Base-by-base conservation (phyloP, 805 yeast species). In the Saccharomycopsis sp. region DNA sequence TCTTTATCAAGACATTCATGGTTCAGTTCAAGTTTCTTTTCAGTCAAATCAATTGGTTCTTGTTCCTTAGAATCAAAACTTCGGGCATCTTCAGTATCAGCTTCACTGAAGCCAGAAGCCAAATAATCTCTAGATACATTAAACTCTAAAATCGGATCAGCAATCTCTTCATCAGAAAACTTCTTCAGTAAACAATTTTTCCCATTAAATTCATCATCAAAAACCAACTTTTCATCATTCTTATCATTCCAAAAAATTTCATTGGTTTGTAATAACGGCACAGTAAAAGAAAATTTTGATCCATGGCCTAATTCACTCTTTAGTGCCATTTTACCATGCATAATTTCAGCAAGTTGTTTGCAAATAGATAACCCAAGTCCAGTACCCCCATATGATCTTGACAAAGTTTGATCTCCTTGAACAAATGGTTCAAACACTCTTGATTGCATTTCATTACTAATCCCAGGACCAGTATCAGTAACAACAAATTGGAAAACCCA, bases 371-470 rank as follows among this genome's bases (percentile, higher is more conserved):
- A 71, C 1, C 98, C 98, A 39, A 90, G 68, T 2, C 97, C 98
- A 0, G 97, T 93, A 53, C 98, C 98, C 47, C 97, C 97, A 58
- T 84, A 81, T 46, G 89, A 85, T 57, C 95, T 72, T 4, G 95
- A 85, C 22, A 87, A 68, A 0, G 96, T 87, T 61, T 88, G 96
- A 58, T 90, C 97, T 43, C 97, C 98, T 65, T 90, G 98, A 16
- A 89, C 88, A 67, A 90, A 90, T 1, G 97, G 97, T 56, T 93
- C 97, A 61, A 90, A 90, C 1, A 90, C 94, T 50, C 83, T 78
- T 36, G 79, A 79, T 56, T 85, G 96, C 44, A 88, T 62, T 1
- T 81, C 77, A 11, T 81, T 79, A 33, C 86, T 94, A 43, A 90
- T 89, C 48, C 98, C 98, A 0, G 97, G 89, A 3, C 98, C 97